Evolutionary conservation across 1,139 yeast species (phyloP).

Genomic region (Pichia sp.): DNA sequence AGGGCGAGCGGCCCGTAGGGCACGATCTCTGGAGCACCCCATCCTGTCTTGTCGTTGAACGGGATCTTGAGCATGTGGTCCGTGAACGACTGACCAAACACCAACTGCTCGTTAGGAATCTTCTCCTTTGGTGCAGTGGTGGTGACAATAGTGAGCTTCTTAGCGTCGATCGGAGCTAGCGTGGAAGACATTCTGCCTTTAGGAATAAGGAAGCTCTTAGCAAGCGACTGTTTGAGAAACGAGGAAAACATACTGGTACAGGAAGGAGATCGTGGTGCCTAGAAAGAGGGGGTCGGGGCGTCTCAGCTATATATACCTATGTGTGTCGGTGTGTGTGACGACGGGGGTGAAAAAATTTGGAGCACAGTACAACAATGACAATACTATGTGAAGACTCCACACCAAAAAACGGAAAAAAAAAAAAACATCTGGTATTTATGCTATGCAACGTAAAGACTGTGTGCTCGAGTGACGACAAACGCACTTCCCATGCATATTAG

Average conservation of each 20-base stretch:
- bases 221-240: slow-evolving; percentile 7
- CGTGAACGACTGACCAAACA: slow-evolving; percentile 84
- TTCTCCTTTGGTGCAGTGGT: slow-evolving; percentile 59
- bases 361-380: too few species aligned
- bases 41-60: slow-evolving; percentile 75
- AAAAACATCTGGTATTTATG: too few species aligned
- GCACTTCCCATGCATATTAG: neutral
- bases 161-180: slow-evolving; percentile 54
- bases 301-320: neutral
- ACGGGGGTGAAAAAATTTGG: neutral
- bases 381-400: neutral
- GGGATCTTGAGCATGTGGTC: slow-evolving; percentile 87
- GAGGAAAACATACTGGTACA: slow-evolving; percentile 14
- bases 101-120: slow-evolving; percentile 69
- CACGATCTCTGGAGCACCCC: slow-evolving; percentile 80
- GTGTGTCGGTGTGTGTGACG: neutral
- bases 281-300: neutral
- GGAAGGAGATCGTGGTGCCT: neutral
- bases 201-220: neutral
- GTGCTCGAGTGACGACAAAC: neutral
- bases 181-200: slow-evolving; percentile 34
- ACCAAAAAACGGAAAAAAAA: neutral
- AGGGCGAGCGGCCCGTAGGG: slow-evolving; percentile 74
- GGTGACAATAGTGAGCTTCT: slow-evolving; percentile 57
- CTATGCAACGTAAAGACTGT: too few species aligned